Evolutionary conservation across 148 eudicot genomes (phyloP).

Genomic region (Vaccinium darrowii): DNA sequence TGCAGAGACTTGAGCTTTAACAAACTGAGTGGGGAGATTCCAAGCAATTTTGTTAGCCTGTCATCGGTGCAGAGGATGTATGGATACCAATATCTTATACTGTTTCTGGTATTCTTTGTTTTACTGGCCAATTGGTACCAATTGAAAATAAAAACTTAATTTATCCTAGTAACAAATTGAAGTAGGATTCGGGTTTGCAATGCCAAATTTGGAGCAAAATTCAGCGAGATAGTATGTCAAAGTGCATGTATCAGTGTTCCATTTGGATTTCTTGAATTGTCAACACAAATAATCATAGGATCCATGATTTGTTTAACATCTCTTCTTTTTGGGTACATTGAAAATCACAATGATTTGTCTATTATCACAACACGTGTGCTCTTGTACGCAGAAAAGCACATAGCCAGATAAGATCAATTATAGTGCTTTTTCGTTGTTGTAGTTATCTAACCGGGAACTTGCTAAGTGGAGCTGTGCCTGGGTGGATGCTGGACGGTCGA

Average conservation of each 20-base stretch:
- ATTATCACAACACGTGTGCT: not conserved
- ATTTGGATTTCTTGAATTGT: not conserved
- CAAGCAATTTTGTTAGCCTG: slow-evolving; percentile 11
- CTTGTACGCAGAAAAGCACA: not conserved
- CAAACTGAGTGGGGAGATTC: slow-evolving; percentile 37
- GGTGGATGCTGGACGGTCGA: slow-evolving; percentile 21
- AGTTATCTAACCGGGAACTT: slow-evolving; percentile 31
- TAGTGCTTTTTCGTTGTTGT: not conserved
- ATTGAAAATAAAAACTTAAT: too few relatives aligned
- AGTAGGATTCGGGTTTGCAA: not conserved
- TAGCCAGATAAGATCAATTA: not conserved
- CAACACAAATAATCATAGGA: not conserved
- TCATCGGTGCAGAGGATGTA: slow-evolving; percentile 24
- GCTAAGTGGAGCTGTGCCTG: slow-evolving; percentile 25
- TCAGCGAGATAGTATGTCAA: not conserved
- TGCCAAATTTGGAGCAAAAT: not conserved
- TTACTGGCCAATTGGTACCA: too few relatives aligned
- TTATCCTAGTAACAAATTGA: too few relatives aligned
- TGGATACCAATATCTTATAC: slow-evolving; percentile 8
- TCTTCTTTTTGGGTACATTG: too few relatives aligned
- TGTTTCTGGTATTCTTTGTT: too few relatives aligned
- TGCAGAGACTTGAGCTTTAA: too few relatives aligned
- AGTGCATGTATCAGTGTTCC: not conserved
- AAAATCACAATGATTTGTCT: not conserved
- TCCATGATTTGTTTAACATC: too few relatives aligned